A percentile compares a stretch with the other conserved stretches of the same genome.
Conservation (phyloP, 768 basidiomycete species). For the Kwoniella bestiolae region DNA sequence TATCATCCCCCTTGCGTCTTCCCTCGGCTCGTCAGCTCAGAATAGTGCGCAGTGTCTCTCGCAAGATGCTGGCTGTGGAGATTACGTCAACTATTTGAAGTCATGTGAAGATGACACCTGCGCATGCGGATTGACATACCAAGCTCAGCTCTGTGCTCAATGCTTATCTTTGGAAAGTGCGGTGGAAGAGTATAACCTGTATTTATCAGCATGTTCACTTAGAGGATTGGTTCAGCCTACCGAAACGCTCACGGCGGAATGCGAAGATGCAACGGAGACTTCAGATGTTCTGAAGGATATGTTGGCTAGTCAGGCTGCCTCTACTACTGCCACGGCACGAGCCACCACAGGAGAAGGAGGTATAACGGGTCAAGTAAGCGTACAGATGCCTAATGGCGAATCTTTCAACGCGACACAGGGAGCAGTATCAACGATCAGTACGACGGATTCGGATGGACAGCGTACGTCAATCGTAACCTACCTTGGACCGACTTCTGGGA, state of each 20-base stretch:
- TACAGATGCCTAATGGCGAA: not conserved
- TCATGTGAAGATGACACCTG: conserved; percentile 8
- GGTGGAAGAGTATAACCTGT: conserved; percentile 10
- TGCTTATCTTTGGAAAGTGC: conserved; percentile 7
- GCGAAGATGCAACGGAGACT: not conserved
- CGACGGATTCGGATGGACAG: conserved; percentile 5
- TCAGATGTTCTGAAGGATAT: conserved; percentile 1
- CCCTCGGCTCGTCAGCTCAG: not conserved
- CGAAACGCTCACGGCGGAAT: conserved; percentile 4
- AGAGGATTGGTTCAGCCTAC: conserved; percentile 6
- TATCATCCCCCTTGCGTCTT: conserved; percentile 1
- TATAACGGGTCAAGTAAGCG: not conserved
- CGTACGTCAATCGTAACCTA: not conserved
- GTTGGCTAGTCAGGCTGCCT: conserved; percentile 1
- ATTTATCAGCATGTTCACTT: conserved; percentile 9
- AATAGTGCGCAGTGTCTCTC: not conserved
- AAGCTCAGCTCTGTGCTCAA: conserved; percentile 20
- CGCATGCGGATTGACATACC: conserved; percentile 7
- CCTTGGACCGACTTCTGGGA: not conserved
- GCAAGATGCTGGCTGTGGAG: conserved; percentile 9
- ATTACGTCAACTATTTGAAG: conserved; percentile 5
- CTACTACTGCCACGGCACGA: not conserved
- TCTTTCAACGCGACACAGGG: not conserved
- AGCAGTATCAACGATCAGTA: not conserved
- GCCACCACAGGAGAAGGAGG: not conserved